Evolutionary conservation across 1,284 basidiomycete species (phyloP), one percentile per base, ranked within the genome.

Genomic region (Boletus holoroseus): DNA sequence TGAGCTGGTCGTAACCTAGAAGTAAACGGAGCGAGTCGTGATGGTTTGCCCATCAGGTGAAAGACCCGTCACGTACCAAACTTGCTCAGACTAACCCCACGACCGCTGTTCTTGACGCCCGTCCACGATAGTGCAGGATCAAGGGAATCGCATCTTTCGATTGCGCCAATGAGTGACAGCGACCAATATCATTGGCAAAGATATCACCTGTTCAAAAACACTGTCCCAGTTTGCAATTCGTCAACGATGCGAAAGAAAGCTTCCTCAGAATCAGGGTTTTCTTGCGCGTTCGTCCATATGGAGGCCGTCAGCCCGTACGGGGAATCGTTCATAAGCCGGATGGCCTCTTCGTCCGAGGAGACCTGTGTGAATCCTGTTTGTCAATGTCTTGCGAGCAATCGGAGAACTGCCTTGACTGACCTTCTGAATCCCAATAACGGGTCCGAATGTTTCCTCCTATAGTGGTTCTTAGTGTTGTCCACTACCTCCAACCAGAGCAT

Each of bases 261-360:
- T 4, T 73, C 67, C 51, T 87, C 77, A 1, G 83, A 86, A 24
- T 81, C 78, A 0, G 74, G 62, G 50, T 82, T 77, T 8, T 68
- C 69, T 32, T 76, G 74, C 2, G 79, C 81, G 61, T 91, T 79
- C 0, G 94, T 96, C 94, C 94, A 98, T 27, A 98, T 71, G 16
- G 91, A 93, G 1, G 91, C 91, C 1, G 94, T 98, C 30, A 98
- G 76, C 12, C 94, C 94, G 66, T 94, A 97, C 1, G 79, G 81
- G n/a, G 93, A 96, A 69, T 97, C 93, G 69, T 98, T 97, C 90
- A 98, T 97, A 28, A 96, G 77, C 30, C 71, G 66, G 50, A 97
- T 73, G 0, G 94, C 94, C 67, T 95, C 91, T 44, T 85, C 83
- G 62, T 94, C 92, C 0, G 83, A 83, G 12, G 78, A 74, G 20